A percentile compares a stretch with the other conserved stretches of the same genome.
Conservation (phyloP, 257 asterid genomes). For the Solanum paucissectum region DNA sequence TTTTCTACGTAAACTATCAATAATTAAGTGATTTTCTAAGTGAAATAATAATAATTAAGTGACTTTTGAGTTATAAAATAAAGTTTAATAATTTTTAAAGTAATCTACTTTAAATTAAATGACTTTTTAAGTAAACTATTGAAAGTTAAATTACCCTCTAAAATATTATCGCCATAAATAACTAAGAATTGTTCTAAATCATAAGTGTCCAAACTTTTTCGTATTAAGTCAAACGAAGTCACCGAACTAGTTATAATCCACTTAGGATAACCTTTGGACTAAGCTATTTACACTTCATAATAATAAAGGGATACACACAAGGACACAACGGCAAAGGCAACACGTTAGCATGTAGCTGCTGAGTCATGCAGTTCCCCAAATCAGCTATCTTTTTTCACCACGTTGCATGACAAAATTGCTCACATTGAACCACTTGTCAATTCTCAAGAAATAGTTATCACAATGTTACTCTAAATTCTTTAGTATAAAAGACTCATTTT, state of each 20-base stretch:
- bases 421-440: not conserved
- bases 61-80: too few species aligned
- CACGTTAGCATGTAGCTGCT: not conserved
- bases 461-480: not conserved
- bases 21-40: too few species aligned
- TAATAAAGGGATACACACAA: not conserved
- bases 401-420: not conserved
- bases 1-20: too few species aligned
- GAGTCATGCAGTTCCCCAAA: not conserved
- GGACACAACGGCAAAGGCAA: not conserved
- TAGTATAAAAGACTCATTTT: not conserved
- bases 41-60: too few species aligned
- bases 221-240: too few species aligned
- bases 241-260: too few species aligned
- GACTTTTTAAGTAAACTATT: too few species aligned
- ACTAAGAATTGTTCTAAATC: too few species aligned
- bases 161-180: too few species aligned
- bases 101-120: too few species aligned
- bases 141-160: too few species aligned
- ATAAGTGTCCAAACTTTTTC: accelerated
- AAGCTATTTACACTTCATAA: not conserved
- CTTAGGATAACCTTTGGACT: not conserved
- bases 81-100: accelerated
- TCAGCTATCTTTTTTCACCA: not conserved
- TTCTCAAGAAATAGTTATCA: not conserved